Evolutionary conservation across 208 protist genomes (phyloP).

Genomic region (Borovskyia barvae): DNA sequence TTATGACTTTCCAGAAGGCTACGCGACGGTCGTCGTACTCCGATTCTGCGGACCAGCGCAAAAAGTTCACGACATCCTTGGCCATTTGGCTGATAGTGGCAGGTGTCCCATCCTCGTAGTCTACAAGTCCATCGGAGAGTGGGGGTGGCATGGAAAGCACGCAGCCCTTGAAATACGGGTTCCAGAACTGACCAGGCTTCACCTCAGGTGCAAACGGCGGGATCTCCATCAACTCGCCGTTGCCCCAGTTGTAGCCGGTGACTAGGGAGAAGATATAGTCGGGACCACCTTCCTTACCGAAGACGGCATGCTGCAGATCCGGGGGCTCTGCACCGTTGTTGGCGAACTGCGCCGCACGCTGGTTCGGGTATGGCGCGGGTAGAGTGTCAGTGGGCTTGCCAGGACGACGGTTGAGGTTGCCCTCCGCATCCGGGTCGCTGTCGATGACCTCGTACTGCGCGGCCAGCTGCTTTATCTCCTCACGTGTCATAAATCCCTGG

Average conservation of each 20-base stretch:
- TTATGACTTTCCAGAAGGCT: constrained; percentile 85
- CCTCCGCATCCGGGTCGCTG: constrained; percentile 94
- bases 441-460: constrained; percentile 93
- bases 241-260: constrained; percentile 96
- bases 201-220: constrained; percentile 83
- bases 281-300: constrained; percentile 92
- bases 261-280: constrained; percentile 99
- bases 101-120: constrained; percentile 98
- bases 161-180: constrained; percentile 98
- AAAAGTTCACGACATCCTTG: constrained; percentile 96
- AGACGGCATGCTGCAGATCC: constrained; percentile 97
- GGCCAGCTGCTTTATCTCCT: constrained; percentile 95
- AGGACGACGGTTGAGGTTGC: constrained; percentile 95
- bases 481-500: constrained; percentile 95
- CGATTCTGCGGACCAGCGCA: constrained; percentile 88
- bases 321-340: constrained; percentile 98
- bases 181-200: constrained; percentile 94
- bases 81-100: constrained; percentile 97
- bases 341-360: constrained; percentile 94
- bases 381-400: constrained; percentile 97
- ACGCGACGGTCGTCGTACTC: constrained; percentile 89
- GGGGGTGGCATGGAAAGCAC: constrained; percentile 97
- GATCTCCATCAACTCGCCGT: constrained; percentile 88
- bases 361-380: constrained; percentile 96
- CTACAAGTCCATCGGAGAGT: constrained; percentile 94